These are phyloP conservation scores for Neoscytalidium dimidiatum DNA, from an alignment of 2,329 filamentous ascomycete species.

Conservation along the genomic window DNA sequence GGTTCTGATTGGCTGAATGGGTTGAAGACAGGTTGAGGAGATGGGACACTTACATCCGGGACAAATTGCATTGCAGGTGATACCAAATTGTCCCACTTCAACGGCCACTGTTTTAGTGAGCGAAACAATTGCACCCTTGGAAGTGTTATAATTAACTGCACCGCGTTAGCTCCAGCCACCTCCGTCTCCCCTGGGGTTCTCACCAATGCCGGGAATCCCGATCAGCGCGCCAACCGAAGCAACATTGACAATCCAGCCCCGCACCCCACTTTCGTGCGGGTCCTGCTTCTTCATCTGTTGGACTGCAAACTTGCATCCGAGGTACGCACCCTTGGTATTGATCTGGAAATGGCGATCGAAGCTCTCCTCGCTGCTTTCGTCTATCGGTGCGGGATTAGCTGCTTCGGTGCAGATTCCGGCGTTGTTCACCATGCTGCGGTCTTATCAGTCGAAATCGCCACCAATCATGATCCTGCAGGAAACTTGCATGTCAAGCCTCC, in stretches of 20 bases:
- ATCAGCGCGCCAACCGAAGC: slow-evolving; percentile 37
- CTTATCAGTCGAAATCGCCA: neutral
- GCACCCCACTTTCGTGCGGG: slow-evolving; percentile 25
- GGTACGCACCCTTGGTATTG: slow-evolving; percentile 41
- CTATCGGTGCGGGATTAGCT: slow-evolving; percentile 25
- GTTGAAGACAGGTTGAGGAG: no score
- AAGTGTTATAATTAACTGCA: slow-evolving; percentile 46
- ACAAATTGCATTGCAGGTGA: slow-evolving; percentile 46
- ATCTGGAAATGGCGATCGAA: slow-evolving; percentile 39
- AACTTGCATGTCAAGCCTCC: slow-evolving; percentile 36
- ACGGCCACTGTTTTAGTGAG: slow-evolving; percentile 49
- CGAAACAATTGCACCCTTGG: slow-evolving; percentile 49
- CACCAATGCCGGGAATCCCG: slow-evolving; percentile 30
- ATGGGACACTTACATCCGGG: slow-evolving; percentile 42
- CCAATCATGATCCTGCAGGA: no score
- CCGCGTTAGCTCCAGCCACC: neutral
- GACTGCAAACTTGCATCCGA: slow-evolving; percentile 41
- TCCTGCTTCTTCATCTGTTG: slow-evolving; percentile 40
- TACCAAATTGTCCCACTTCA: slow-evolving; percentile 43
- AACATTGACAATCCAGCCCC: slow-evolving; percentile 43
- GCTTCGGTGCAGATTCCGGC: slow-evolving; percentile 37
- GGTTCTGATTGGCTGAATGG: neutral
- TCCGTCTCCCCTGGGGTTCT: neutral
- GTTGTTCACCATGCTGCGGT: slow-evolving; percentile 32
- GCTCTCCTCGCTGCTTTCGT: slow-evolving; percentile 33